Evolutionary conservation across 352 stramenopile genomes (phyloP), one percentile per base, ranked within the genome.

Genomic region (Phytopythium kandeliae): DNA sequence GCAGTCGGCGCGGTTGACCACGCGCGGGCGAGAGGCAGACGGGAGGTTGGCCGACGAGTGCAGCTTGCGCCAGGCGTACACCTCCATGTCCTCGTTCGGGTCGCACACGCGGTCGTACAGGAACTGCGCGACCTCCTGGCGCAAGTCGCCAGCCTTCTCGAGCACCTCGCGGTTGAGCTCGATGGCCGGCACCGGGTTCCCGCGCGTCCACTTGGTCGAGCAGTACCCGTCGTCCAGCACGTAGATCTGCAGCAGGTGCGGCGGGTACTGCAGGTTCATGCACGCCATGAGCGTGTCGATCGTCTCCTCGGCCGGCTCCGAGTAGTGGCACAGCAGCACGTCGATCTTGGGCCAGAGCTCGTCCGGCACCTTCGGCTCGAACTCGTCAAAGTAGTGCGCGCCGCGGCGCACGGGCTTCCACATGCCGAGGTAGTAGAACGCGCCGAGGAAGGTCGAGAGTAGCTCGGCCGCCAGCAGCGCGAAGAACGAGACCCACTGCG

Each of bases 21-120:
- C 83, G 25, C 79, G 80, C 0, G 80, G 76, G 42, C 76, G 78
- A 43, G 78, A 83, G 0, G 71, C 55, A 11, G 81, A 87, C 4
- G 83, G 83, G 30, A 94, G 41, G 57, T 94, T 94, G 3, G 77
- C 83, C 10, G 76, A 89, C 51, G 83, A 89, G 54, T 94, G 83
- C 6, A 89, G 65, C 51, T 92, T 94, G 45, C 83, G 83, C 83
- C 83, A 94, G 45, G 74, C 78, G 56, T 94, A 89, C 54, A 94
- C 80, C 54, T 94, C 83, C 62, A 92, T 89, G 2, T 92, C 83
- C 50, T 94, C 83, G 51, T 90, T 89, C 9, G 83, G 71, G 49
- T 94, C 83, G 41, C 78, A 90, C 42, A 94, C 83, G 30, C 83
- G 83, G 55, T 94, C 83, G 55, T 86, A 94, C 80, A 94, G 90